Conservation (phyloP, 306 rosid species). For the Herpetospermum pedunculosum region DNA sequence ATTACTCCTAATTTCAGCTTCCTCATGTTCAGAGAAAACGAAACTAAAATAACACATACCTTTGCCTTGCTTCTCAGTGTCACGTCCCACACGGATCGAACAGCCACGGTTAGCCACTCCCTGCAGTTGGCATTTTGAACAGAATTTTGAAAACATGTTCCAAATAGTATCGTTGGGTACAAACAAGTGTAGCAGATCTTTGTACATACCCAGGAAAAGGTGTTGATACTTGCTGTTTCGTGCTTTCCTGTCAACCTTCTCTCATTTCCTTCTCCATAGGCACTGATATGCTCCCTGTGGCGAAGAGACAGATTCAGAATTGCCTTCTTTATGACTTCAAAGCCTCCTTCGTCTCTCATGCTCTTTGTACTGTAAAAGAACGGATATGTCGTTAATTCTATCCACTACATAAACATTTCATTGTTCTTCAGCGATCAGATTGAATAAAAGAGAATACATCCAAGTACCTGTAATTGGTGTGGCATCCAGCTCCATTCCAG, state of each 20-base stretch:
- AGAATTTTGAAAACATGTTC: constrained; percentile 17
- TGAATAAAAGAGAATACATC: neutral
- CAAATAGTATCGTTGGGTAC: constrained; percentile 2
- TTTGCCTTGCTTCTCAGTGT: constrained; percentile 81
- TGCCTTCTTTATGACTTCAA: constrained; percentile 81
- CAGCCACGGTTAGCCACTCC: constrained; percentile 99
- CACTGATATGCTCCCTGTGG: constrained; percentile 70
- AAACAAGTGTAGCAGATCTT: constrained; percentile 5
- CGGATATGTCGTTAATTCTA: constrained; percentile 5
- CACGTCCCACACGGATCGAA: constrained; percentile 98
- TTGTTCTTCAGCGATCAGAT: constrained; percentile 5
- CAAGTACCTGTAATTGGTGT: constrained; percentile 88
- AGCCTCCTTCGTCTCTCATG: constrained; percentile 98
- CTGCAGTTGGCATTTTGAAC: constrained; percentile 23
- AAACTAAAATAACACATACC: constrained; percentile 25
- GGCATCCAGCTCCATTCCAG: constrained; percentile 99
- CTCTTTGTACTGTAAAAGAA: constrained; percentile 66
- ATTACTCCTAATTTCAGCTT: neutral
- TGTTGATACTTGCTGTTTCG: constrained; percentile 76
- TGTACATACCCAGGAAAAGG: constrained; percentile 84
- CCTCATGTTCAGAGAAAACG: neutral
- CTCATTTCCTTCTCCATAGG: constrained; percentile 99
- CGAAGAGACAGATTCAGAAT: constrained; percentile 93
- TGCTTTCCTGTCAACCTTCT: constrained; percentile 98
- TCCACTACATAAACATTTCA: constrained; percentile 1